Evolutionary conservation across 495 filamentous ascomycete genomes (phyloP).

Genomic region (Aspergillus mulundensis): DNA sequence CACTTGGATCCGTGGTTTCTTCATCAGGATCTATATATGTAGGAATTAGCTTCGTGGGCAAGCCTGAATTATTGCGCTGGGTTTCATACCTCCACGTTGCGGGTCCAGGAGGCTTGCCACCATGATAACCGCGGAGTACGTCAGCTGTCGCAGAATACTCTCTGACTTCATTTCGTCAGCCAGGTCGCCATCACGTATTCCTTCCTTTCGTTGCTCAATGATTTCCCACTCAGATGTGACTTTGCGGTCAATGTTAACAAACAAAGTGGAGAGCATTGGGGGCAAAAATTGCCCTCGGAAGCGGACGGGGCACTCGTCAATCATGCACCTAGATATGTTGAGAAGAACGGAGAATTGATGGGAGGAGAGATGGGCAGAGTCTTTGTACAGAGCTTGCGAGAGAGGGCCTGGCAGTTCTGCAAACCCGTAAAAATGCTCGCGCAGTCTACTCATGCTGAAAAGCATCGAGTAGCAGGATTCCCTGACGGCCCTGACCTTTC

Average conservation of each 20-base stretch:
- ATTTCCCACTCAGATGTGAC: conserved; percentile 78
- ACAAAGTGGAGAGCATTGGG: conserved; percentile 75
- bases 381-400: conserved; percentile 75
- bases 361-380: conserved; percentile 79
- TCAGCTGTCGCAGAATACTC: conserved; percentile 90
- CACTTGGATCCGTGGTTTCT: conserved; percentile 39
- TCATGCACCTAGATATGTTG: conserved; percentile 78
- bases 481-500: conserved; percentile 79
- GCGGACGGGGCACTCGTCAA: conserved; percentile 82
- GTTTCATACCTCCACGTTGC: conserved; percentile 45
- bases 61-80: not conserved
- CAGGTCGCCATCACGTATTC: conserved; percentile 63
- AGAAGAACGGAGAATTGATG: conserved; percentile 90
- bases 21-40: conserved; percentile 35
- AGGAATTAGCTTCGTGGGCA: conserved; percentile 12
- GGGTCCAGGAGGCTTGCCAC: conserved; percentile 84
- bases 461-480: conserved; percentile 92
- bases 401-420: conserved; percentile 78
- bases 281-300: conserved; percentile 79
- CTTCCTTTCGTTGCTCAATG: conserved; percentile 60
- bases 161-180: conserved; percentile 98
- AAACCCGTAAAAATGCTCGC: conserved; percentile 85
- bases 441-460: conserved; percentile 85
- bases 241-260: conserved; percentile 80
- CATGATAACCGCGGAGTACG: conserved; percentile 85